These are phyloP conservation scores for Botrytis byssoidea DNA, from an alignment of 2,329 filamentous ascomycete species.

Conservation along the genomic window DNA sequence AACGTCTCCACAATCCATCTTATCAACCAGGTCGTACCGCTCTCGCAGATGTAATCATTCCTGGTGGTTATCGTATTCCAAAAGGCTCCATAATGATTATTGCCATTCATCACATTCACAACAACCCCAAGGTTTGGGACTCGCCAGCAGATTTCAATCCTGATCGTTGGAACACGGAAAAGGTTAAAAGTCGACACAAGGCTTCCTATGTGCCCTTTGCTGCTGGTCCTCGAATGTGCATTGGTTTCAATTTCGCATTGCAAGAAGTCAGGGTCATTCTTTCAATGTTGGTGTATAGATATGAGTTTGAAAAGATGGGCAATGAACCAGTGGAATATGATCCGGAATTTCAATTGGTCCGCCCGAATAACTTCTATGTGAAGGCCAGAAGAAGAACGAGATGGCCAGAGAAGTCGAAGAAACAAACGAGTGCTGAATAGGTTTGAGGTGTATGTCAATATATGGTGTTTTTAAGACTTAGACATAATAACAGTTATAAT, in stretches of 20 bases:
- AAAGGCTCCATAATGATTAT: slow-evolving; percentile 37
- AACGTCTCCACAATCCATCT: slow-evolving; percentile 47
- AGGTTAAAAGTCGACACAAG: slow-evolving; percentile 25
- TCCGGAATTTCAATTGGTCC: slow-evolving; percentile 43
- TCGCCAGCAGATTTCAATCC: slow-evolving; percentile 27
- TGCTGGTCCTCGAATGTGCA: slow-evolving; percentile 40
- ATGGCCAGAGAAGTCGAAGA: slow-evolving; percentile 26
- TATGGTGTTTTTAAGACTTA: neutral
- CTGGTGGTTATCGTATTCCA: slow-evolving; percentile 47
- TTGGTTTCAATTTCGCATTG: slow-evolving; percentile 45
- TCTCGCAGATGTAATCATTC: slow-evolving; percentile 45
- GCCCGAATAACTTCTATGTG: slow-evolving; percentile 42
- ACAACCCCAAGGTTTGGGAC: slow-evolving; percentile 29
- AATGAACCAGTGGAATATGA: slow-evolving; percentile 42
- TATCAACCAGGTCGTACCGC: slow-evolving; percentile 49
- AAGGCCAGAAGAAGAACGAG: slow-evolving; percentile 28
- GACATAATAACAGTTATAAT: neutral
- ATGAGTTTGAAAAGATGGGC: slow-evolving; percentile 40
- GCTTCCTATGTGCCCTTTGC: slow-evolving; percentile 42
- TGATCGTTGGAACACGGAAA: slow-evolving; percentile 30
- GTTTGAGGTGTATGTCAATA: neutral
- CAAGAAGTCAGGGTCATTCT: slow-evolving; percentile 43
- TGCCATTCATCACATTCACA: slow-evolving; percentile 30
- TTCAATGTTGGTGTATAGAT: slow-evolving; percentile 41
- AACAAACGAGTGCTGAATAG: neutral